Percentiles rank a stretch among this genome's conserved stretches.
These are phyloP conservation scores for Bolboschoenus planiculmis DNA, from an alignment of 176 grass and related monocot genomes.

Conservation along the genomic window DNA sequence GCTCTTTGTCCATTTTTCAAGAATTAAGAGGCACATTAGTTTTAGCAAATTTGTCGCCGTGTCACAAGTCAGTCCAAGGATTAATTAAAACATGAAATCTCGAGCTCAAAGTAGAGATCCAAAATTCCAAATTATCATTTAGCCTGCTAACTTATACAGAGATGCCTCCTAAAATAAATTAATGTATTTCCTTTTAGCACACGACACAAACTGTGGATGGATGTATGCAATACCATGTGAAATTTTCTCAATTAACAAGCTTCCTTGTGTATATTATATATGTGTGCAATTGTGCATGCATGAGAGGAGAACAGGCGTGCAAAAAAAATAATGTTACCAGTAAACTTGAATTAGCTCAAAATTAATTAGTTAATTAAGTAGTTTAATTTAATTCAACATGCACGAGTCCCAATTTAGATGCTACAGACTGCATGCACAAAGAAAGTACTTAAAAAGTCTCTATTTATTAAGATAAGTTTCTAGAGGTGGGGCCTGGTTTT, in stretches of 20 bases:
- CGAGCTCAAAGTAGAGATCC: slow-evolving; percentile 21
- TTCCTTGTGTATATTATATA: not conserved
- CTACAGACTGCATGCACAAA: not conserved
- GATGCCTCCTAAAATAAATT: not conserved
- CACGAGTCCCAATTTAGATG: slow-evolving; percentile 16
- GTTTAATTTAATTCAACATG: not conserved
- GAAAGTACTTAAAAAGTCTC: not conserved
- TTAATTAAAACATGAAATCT: not conserved
- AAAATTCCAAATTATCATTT: slow-evolving; percentile 18
- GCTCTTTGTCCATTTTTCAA: not conserved
- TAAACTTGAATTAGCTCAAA: not conserved
- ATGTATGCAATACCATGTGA: not conserved
- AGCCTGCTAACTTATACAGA: not conserved
- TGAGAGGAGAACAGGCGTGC: slow-evolving; percentile 8
- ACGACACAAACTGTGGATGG: slow-evolving; percentile 1
- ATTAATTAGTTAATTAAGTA: not conserved
- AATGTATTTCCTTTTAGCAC: not conserved
- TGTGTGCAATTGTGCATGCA: not conserved
- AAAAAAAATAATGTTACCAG: not conserved
- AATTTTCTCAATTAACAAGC: not conserved
- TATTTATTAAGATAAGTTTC: not conserved
- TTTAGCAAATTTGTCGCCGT: not conserved
- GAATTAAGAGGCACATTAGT: not conserved
- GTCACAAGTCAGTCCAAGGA: slow-evolving; percentile 12
- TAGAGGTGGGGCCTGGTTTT: not conserved